Percentiles rank a stretch among this genome's conserved stretches.
These are phyloP conservation scores for Trypanosoma lewisi DNA, from an alignment of 208 protist genomes.

Conservation along the genomic window DNA sequence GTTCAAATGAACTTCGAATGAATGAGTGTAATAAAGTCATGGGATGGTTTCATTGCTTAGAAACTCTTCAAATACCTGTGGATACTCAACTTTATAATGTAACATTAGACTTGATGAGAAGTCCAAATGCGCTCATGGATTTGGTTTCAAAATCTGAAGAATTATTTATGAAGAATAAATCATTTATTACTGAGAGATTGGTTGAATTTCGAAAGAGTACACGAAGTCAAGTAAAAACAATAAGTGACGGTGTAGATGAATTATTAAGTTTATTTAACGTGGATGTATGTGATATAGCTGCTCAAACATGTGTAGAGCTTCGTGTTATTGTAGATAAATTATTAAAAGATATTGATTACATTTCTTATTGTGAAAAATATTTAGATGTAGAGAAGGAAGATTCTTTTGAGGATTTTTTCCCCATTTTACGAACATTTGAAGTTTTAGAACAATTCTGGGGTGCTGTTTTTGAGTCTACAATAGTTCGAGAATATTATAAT, in stretches of 20 bases:
- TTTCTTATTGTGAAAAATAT: conserved; percentile 54
- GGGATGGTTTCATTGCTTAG: conserved; percentile 62
- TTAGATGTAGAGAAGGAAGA: conserved; percentile 41
- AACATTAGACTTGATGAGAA: conserved; percentile 65
- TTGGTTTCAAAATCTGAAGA: conserved; percentile 34
- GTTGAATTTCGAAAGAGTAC: conserved; percentile 42
- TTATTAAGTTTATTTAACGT: conserved; percentile 83
- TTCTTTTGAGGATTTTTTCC: conserved; percentile 63
- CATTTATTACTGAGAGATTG: conserved; percentile 53
- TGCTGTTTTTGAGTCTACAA: conserved; percentile 52
- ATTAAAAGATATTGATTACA: conserved; percentile 41
- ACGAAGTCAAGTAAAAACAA: conserved; percentile 48
- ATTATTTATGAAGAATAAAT: conserved; percentile 38
- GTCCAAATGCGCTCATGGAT: conserved; percentile 36
- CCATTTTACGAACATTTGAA: conserved; percentile 66
- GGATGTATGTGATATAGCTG: conserved; percentile 84
- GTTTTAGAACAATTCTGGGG: conserved; percentile 86
- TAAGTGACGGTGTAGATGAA: conserved; percentile 74
- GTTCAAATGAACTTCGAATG: conserved; percentile 42
- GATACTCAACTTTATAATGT: conserved; percentile 47
- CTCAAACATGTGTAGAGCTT: conserved; percentile 79
- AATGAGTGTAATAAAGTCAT: conserved; percentile 49
- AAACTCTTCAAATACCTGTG: conserved; percentile 57
- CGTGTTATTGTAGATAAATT: conserved; percentile 63
- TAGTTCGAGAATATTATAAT: conserved; percentile 73